These are phyloP conservation scores for Vachellia pachyceras DNA, from an alignment of 306 rosid species.

Conservation along the genomic window DNA sequence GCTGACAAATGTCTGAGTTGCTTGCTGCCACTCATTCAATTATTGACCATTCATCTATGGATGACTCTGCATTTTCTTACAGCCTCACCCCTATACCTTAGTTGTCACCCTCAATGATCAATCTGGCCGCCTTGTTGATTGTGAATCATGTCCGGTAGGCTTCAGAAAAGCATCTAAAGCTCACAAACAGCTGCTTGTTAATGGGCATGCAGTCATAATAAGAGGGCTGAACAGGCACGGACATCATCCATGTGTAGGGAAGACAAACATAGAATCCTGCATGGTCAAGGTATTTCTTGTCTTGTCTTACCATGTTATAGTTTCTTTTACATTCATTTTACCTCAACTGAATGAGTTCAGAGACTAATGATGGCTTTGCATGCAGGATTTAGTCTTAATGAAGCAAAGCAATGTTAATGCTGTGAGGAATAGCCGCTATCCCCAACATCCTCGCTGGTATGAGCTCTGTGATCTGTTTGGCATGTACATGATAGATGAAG, in stretches of 20 bases:
- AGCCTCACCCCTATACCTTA: slow-evolving; percentile 88
- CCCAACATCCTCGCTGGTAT: slow-evolving; percentile 97
- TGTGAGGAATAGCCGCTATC: slow-evolving; percentile 98
- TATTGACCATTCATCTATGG: background rate
- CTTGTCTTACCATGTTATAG: slow-evolving; percentile 1
- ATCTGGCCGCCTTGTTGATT: slow-evolving; percentile 72
- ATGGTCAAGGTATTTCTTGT: slow-evolving; percentile 75
- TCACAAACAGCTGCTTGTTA: slow-evolving; percentile 88
- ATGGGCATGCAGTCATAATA: slow-evolving; percentile 81
- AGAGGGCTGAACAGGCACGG: slow-evolving; percentile 97
- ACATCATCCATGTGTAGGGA: slow-evolving; percentile 94
- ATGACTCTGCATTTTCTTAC: slow-evolving; percentile 41
- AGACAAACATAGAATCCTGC: slow-evolving; percentile 93
- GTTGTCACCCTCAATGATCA: slow-evolving; percentile 77
- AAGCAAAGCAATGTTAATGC: slow-evolving; percentile 92
- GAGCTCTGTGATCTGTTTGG: slow-evolving; percentile 94
- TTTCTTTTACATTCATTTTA: slow-evolving; percentile 14
- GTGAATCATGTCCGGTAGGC: slow-evolving; percentile 88
- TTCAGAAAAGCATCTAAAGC: slow-evolving; percentile 76
- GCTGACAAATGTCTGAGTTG: slow-evolving; percentile 26
- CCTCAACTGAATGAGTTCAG: slow-evolving; percentile 3
- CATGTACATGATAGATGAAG: slow-evolving; percentile 98
- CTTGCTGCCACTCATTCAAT: background rate
- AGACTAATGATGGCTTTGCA: slow-evolving; percentile 29
- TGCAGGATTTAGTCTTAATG: slow-evolving; percentile 91